Conservation (phyloP, 345 rosid species). For the Turnera subulata region DNA sequence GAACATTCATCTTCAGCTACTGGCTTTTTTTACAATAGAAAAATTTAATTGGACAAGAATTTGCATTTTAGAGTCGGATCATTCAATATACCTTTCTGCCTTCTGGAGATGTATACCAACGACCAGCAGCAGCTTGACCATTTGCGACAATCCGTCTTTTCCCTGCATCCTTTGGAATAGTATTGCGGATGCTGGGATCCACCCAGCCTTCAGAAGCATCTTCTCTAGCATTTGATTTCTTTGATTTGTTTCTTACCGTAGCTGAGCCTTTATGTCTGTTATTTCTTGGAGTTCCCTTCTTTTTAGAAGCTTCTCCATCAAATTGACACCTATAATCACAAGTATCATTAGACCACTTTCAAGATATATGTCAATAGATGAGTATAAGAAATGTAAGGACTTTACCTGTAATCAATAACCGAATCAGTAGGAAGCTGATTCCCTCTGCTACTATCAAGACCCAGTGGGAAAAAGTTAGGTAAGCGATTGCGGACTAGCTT, state of each 20-base stretch:
- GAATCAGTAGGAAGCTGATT: conserved; percentile 34
- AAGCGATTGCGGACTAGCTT: conserved; percentile 50
- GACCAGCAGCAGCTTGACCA: conserved; percentile 54
- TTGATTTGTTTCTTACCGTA: conserved; percentile 42
- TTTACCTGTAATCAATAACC: conserved; percentile 62
- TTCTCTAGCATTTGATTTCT: conserved; percentile 30
- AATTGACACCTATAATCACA: conserved; percentile 66
- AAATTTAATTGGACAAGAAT: not conserved
- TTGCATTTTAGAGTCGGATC: not conserved
- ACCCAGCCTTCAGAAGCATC: conserved; percentile 51
- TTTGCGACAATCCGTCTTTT: conserved; percentile 69
- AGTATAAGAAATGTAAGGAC: conserved; percentile 8
- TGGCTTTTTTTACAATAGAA: not conserved
- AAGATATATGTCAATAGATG: not conserved
- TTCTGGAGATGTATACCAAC: conserved; percentile 74
- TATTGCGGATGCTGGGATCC: conserved; percentile 44
- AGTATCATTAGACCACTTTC: not conserved
- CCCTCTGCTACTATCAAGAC: conserved; percentile 29
- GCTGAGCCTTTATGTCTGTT: conserved; percentile 32
- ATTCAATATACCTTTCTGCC: conserved; percentile 65
- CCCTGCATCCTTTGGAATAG: conserved; percentile 66
- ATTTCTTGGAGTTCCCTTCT: conserved; percentile 22
- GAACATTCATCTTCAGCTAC: not conserved
- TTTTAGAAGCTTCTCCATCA: conserved; percentile 51
- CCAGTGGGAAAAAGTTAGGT: conserved; percentile 66